A percentile compares a stretch with the other conserved stretches of the same genome.
phyloP scores from a whole-genome alignment of 75 land plant species.

The Selaginella tamariscina region DNA sequence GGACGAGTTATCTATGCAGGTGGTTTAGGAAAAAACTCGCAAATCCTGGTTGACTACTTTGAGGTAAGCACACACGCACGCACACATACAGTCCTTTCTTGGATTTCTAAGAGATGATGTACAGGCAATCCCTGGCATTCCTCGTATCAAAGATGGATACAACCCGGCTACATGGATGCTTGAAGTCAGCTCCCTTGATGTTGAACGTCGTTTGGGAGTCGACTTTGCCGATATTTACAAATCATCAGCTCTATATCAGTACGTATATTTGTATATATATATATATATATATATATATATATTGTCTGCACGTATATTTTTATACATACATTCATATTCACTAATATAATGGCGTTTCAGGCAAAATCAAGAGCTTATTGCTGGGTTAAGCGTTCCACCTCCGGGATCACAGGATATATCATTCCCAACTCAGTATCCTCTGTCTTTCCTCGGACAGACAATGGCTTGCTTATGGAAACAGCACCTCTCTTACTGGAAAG shows the following conservation, averaged over 20 bases:
- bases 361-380: not conserved
- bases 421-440: conserved; percentile 4
- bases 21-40: not conserved
- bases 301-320: not conserved
- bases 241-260: not conserved
- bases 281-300: not conserved
- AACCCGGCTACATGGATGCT: not conserved
- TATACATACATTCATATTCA: not conserved
- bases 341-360: not conserved
- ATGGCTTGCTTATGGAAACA: conserved; percentile 10
- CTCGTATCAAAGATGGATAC: not conserved
- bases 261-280: not conserved
- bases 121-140: not conserved
- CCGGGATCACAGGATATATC: not conserved
- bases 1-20: conserved; percentile 4
- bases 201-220: conserved; percentile 4
- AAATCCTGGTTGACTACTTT: conserved; percentile 1
- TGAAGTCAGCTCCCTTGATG: not conserved
- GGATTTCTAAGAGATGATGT: not conserved
- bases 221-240: conserved; percentile 3
- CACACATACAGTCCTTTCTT: no score
- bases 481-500: not conserved
- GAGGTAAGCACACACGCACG: no score
- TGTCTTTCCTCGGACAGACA: not conserved
- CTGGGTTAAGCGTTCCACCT: not conserved